Percentiles rank a stretch among this genome's conserved stretches.
Evolutionary conservation across 2,329 filamentous ascomycete species (phyloP).

Genomic region (Paecilomyces sp.): DNA sequence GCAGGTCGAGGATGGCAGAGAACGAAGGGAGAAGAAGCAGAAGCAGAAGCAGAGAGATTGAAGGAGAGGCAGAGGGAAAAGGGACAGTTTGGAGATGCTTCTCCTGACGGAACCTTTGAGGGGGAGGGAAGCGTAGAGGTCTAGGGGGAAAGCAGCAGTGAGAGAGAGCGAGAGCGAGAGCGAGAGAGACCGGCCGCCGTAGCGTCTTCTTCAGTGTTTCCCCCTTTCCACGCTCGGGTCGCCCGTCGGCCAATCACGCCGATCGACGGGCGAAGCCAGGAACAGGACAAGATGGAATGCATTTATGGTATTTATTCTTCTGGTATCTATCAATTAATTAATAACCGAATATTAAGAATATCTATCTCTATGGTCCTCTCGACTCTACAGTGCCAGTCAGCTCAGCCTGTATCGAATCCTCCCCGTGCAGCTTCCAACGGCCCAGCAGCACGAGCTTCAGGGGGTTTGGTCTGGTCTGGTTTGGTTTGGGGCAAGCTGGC

Average conservation of each 20-base stretch:
- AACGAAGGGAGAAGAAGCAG: slow-evolving; percentile 8
- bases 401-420: neutral
- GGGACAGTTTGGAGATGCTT: slow-evolving; percentile 9
- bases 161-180: neutral
- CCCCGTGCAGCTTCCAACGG: neutral
- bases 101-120: slow-evolving; percentile 11
- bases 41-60: slow-evolving; percentile 1
- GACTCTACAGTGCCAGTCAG: too few relatives aligned
- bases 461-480: neutral
- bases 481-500: neutral
- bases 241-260: slow-evolving; percentile 16
- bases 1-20: slow-evolving; percentile 9
- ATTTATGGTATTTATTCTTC: too few relatives aligned
- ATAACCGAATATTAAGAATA: too few relatives aligned
- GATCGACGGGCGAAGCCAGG: neutral
- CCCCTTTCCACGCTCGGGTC: slow-evolving; percentile 14
- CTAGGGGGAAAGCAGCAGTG: neutral
- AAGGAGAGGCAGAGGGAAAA: slow-evolving; percentile 7
- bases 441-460: neutral
- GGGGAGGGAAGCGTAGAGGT: slow-evolving; percentile 6
- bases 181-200: neutral
- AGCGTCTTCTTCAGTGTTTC: slow-evolving; percentile 15
- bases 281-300: neutral
- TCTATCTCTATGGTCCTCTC: too few relatives aligned
- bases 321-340: too few relatives aligned